Conservation (phyloP, 2,329 filamentous ascomycete species). For the Pestalotiopsis sp. region DNA sequence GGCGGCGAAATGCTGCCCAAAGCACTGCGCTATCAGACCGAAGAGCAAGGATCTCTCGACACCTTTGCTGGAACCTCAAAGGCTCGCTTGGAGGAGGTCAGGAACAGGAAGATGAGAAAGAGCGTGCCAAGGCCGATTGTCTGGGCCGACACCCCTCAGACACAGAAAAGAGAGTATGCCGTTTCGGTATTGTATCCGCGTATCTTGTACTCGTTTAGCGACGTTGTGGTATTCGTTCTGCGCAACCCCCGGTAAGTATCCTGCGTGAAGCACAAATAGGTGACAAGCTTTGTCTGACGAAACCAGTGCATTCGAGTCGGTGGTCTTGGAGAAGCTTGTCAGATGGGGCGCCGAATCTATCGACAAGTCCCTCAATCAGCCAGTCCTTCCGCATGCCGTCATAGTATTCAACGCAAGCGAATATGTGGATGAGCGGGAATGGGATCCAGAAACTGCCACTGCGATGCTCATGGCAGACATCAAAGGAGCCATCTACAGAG, state of each 20-base stretch:
- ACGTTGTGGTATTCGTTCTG: conserved; percentile 42
- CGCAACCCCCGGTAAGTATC: conserved; percentile 33
- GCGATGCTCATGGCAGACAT: conserved; percentile 31
- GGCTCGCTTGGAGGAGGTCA: conserved; percentile 17
- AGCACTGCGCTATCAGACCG: conserved; percentile 8
- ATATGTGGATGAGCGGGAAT: conserved; percentile 26
- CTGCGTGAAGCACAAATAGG: background rate
- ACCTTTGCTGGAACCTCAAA: background rate
- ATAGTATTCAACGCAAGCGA: conserved; percentile 48
- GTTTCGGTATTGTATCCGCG: conserved; percentile 41
- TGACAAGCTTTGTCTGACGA: conserved; percentile 8
- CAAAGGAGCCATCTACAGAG: conserved; percentile 26
- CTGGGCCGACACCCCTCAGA: conserved; percentile 29
- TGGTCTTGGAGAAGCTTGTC: conserved; percentile 39
- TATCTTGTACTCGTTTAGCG: conserved; percentile 43
- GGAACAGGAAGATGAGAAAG: conserved; percentile 5
- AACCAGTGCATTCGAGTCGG: conserved; percentile 35
- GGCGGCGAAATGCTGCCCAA: conserved; percentile 39
- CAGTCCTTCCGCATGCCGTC: conserved; percentile 50
- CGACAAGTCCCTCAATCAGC: conserved; percentile 53
- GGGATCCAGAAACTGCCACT: conserved; percentile 37
- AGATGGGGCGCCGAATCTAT: conserved; percentile 49
- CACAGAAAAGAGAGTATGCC: conserved; percentile 31
- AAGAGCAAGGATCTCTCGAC: conserved; percentile 3
- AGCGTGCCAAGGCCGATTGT: conserved; percentile 12